These are phyloP conservation scores for Cryptosporidium sp. DNA, from an alignment of 169 alveolate genomes.

Conservation along the genomic window DNA sequence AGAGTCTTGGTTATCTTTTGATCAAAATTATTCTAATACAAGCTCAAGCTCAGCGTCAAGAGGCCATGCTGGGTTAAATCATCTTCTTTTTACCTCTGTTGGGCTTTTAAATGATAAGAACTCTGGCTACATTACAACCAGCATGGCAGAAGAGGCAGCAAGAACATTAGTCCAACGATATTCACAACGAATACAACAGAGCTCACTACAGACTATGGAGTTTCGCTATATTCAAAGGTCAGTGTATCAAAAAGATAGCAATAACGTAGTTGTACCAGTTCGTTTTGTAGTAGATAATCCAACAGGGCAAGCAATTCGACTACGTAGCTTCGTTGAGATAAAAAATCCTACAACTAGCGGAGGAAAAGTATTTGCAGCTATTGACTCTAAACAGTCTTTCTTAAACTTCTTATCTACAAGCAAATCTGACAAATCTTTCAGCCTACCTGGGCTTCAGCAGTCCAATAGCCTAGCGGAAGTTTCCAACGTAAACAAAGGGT, in stretches of 20 bases:
- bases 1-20: constrained; percentile 67
- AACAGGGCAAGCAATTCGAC: constrained; percentile 77
- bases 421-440: constrained; percentile 8
- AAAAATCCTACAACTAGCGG: constrained; percentile 78
- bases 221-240: constrained; percentile 76
- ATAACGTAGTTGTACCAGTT: constrained; percentile 73
- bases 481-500: background rate
- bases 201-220: constrained; percentile 69
- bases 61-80: constrained; percentile 16
- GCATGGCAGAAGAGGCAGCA: constrained; percentile 78
- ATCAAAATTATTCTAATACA: constrained; percentile 44
- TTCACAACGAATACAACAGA: constrained; percentile 76
- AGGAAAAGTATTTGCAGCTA: constrained; percentile 76
- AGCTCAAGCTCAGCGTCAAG: constrained; percentile 13
- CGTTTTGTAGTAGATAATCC: constrained; percentile 78
- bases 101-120: constrained; percentile 44
- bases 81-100: constrained; percentile 43
- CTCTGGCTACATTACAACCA: constrained; percentile 56
- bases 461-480: background rate
- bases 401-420: constrained; percentile 19
- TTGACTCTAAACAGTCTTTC: constrained; percentile 59
- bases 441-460: constrained; percentile 13
- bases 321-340: constrained; percentile 76
- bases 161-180: constrained; percentile 73
- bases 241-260: constrained; percentile 67